Evolutionary conservation across 805 yeast species (phyloP).

Genomic region (Saccharomycopsis malanga): DNA sequence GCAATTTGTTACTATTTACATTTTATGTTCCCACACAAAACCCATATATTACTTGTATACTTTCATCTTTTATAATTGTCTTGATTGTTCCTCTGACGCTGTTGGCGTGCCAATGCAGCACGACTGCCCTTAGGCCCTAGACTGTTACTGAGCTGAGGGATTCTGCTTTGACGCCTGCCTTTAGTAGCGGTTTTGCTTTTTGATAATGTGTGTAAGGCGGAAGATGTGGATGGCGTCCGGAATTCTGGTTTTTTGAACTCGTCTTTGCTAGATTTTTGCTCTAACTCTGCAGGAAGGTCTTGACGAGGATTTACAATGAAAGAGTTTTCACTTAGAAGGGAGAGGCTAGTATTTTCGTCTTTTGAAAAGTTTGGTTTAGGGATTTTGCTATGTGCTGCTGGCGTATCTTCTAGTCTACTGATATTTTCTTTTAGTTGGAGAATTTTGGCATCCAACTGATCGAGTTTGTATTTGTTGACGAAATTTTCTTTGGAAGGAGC

Average conservation of each 20-base stretch:
- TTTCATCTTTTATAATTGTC: not conserved
- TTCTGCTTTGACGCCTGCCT: constrained; percentile 16
- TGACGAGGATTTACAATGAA: constrained; percentile 8
- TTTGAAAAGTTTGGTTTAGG: not conserved
- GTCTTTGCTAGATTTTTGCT: not conserved
- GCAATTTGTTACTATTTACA: not conserved
- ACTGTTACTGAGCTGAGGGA: constrained; percentile 11
- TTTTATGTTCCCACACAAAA: not conserved
- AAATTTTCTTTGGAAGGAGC: constrained; percentile 21
- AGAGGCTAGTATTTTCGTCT: not conserved
- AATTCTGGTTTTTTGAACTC: not conserved
- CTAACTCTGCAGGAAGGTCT: not conserved
- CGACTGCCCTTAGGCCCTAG: constrained; percentile 5
- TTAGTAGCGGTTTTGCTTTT: not conserved
- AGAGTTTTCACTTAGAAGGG: constrained; percentile 12
- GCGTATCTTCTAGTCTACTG: not conserved
- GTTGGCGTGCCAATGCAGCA: constrained; percentile 3
- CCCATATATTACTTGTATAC: not conserved
- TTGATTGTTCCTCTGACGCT: not conserved
- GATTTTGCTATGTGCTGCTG: not conserved
- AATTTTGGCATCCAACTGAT: constrained; percentile 15
- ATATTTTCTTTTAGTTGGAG: constrained; percentile 14
- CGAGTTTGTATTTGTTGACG: constrained; percentile 13
- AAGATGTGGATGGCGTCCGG: not conserved
- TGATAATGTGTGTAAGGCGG: not conserved